Evolutionary conservation across 23 red algal species (phyloP), one percentile per base, ranked within the genome.

Genomic region (Gracilariopsis chorda): DNA sequence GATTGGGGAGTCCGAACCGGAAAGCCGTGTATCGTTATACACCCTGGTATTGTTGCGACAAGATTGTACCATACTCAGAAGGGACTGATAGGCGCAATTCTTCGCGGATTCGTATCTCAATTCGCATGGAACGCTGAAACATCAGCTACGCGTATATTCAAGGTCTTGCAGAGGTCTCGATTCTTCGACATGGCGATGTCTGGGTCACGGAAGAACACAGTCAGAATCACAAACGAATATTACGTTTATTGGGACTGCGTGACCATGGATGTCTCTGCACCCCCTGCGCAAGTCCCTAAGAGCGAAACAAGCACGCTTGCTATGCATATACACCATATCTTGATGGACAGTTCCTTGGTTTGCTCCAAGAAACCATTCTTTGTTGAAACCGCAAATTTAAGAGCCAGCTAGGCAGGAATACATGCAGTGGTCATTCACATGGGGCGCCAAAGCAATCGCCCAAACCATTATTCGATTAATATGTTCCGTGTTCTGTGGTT

Each of bases 41-140:
- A 89, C 29, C 85, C 85, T 47, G 85, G 85, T n/a, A 64, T 89
- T 76, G 85, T 89, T 41, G 48, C 69, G 27, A 89, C 85, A 35
- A 42, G 43, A 25, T 35, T 89, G 70, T 89, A 89, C 52, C 14
- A 63, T 60, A 61, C 27, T 35, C 68, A 89, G 59, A 11, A 36
- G 17, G 85, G 85, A 70, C 24, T 89, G 10, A 32, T 47, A 23
- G 85, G 85, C 7, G 40, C 28, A 61, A 46, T 89, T 10, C 58
- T 89, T 58, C 85, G 85, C 46, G 25, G 39, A 14, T 32, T 68
- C 47, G 53, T 89, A 20, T 69, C 55, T 6, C 33, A 4, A 77
- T 64, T 56, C 60, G 85, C 85, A 14, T 89, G 68, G 69, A 23
- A 46, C 14, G 35, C 36, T 32, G 67, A 76, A 32, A 43, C 27